Percentiles rank a stretch among this genome's conserved stretches.
Evolutionary conservation across 495 filamentous ascomycete species (phyloP).

Genomic region (Penicillium canariense): DNA sequence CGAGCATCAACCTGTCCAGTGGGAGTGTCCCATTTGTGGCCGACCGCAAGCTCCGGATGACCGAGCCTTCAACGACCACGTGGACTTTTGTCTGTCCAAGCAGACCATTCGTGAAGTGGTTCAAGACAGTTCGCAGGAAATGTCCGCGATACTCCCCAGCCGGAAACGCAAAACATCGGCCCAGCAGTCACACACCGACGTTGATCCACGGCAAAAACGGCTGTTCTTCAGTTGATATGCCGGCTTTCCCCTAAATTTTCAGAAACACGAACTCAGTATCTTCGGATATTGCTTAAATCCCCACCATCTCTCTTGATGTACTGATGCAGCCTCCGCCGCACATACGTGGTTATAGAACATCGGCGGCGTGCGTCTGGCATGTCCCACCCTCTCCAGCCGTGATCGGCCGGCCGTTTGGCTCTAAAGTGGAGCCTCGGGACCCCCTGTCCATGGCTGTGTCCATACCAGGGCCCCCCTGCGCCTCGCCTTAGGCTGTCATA

Average conservation of each 20-base stretch:
- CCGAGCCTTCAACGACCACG: constrained; percentile 82
- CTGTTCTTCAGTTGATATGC: constrained; percentile 36
- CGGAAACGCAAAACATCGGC: constrained; percentile 35
- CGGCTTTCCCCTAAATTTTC: background rate
- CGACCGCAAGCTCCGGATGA: constrained; percentile 74
- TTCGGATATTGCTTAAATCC: no score
- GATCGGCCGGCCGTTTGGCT: constrained; percentile 1
- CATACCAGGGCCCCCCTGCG: constrained; percentile 1
- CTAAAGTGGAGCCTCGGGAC: constrained; percentile 3
- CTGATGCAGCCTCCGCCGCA: background rate
- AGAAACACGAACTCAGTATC: no score
- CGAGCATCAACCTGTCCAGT: constrained; percentile 47
- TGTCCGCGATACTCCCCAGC: background rate
- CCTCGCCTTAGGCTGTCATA: background rate
- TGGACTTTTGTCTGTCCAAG: constrained; percentile 87
- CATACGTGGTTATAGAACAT: background rate
- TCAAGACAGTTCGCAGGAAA: constrained; percentile 40
- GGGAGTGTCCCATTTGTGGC: constrained; percentile 85
- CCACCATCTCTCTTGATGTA: no score
- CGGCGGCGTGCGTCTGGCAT: background rate
- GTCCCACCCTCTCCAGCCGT: background rate
- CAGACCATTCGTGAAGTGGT: constrained; percentile 82
- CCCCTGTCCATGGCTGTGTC: background rate
- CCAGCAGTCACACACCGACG: constrained; percentile 7
- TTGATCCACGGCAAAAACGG: constrained; percentile 38